Evolutionary conservation across 768 basidiomycete species (phyloP), one percentile per base, ranked within the genome.

Genomic region (Leccinellum albellum): DNA sequence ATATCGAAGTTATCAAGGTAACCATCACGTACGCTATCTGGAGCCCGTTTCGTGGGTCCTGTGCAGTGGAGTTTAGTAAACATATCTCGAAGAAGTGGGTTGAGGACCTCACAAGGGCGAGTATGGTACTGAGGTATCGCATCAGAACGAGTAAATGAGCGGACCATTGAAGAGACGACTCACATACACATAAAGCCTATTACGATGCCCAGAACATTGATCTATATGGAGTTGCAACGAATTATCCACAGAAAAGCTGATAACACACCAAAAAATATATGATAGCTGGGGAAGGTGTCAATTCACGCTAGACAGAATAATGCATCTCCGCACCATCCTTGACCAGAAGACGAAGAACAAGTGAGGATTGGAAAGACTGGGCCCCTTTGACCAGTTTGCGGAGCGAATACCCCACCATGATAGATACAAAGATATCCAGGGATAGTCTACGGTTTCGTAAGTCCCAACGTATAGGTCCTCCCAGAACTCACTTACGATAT

Each of bases 241-340:
- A 42, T 23, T 10, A 13, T 23, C 37, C 26, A 21, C n/a, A 10
- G 21, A 32, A 17, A n/a, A 44, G 15, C 6, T 17, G n/a, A 20
- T 3, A 40, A 50, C 53, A 6, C 9, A 58, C 57, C 44, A 15
- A 12, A 28, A 54, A 58, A 28, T 31, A 58, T 28, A 50, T 1
- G 4, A 17, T 8, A 32, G 53, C 57, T 58, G 28, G 6, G 14
- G 10, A 7, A 42, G 21, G 31, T 15, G 35, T 55, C 37, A 55
- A 28, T 29, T 15, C 9, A 42, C 14, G 21, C 9, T 23, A 20
- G 37, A 23, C 9, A 20, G 31, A 23, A 13, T 8, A 45, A 54
- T 58, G 24, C 14, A 21, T n/a, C 13, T 28, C 14, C 61, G 62
- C 45, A 63, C 61, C 61, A 29, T 62, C 61, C 47, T 26, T 28